Percentiles rank a stretch among this genome's conserved stretches.
Conservation (phyloP, 768 basidiomycete species). For the Tylopilus vinaceipallidus region DNA sequence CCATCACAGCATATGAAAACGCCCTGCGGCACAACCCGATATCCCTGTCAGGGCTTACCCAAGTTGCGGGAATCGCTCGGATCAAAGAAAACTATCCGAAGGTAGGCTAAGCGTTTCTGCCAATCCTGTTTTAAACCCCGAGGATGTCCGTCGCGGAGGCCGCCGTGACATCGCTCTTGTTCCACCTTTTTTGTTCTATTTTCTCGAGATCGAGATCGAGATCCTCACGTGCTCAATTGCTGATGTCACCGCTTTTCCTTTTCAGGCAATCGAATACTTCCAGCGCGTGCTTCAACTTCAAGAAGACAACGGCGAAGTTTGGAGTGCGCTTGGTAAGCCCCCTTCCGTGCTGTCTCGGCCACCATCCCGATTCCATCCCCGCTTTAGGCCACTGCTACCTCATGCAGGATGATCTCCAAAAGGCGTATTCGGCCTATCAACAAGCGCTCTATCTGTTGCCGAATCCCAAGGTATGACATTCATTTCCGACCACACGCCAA, state of each 20-base stretch:
- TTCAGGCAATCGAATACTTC: conserved; percentile 93
- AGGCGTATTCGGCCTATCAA: conserved; percentile 97
- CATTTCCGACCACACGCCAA: neutral
- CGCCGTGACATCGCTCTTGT: conserved; percentile 21
- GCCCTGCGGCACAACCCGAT: conserved; percentile 93
- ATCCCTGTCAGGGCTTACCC: conserved; percentile 86
- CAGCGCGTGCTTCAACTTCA: conserved; percentile 87
- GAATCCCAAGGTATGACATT: conserved; percentile 78
- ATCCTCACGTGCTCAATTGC: conserved; percentile 30
- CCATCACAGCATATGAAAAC: conserved; percentile 90
- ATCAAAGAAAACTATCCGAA: conserved; percentile 97
- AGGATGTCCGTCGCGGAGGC: conserved; percentile 31
- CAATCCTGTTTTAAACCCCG: conserved; percentile 29
- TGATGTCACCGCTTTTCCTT: conserved; percentile 31
- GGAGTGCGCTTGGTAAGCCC: conserved; percentile 85
- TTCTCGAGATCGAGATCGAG: conserved; percentile 26
- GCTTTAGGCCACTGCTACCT: conserved; percentile 88
- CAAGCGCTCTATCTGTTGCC: conserved; percentile 95
- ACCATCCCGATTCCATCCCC: conserved; percentile 14
- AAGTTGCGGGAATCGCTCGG: conserved; percentile 94
- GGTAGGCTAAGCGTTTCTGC: conserved; percentile 47
- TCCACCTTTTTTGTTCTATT: conserved; percentile 16
- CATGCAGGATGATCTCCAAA: conserved; percentile 99
- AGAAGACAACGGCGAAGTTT: conserved; percentile 97
- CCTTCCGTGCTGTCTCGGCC: conserved; percentile 18